A percentile compares a stretch with the other conserved stretches of the same genome.
These are phyloP conservation scores for Scalesia atractyloides DNA, from an alignment of 129 eudicot genomes.

Conservation along the genomic window DNA sequence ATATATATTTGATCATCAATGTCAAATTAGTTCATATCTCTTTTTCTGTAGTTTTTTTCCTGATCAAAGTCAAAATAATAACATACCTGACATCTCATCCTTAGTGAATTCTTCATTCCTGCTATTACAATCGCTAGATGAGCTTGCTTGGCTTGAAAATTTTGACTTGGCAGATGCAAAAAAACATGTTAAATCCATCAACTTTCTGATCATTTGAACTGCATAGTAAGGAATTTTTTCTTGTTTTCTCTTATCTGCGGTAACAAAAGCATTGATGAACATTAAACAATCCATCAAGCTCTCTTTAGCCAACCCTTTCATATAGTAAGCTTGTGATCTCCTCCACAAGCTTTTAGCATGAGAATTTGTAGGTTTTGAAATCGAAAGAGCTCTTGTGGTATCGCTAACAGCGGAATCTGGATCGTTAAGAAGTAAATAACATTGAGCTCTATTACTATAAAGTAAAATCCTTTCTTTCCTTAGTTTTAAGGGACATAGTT, in stretches of 20 bases:
- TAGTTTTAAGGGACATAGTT: constrained; percentile 60
- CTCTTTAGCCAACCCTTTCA: constrained; percentile 83
- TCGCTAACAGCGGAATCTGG: constrained; percentile 70
- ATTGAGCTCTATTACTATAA: constrained; percentile 82
- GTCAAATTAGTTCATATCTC: background rate
- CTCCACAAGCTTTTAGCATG: constrained; percentile 86
- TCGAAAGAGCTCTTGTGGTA: constrained; percentile 81
- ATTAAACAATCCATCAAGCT: constrained; percentile 92
- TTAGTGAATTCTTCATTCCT: constrained; percentile 22
- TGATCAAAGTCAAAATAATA: background rate
- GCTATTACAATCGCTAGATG: constrained; percentile 24
- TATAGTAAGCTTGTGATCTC: constrained; percentile 90
- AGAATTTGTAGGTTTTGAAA: constrained; percentile 63
- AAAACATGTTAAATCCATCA: constrained; percentile 74
- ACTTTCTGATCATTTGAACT: constrained; percentile 72
- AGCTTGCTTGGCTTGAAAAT: constrained; percentile 16
- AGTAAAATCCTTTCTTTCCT: constrained; percentile 71
- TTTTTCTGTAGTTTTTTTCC: background rate
- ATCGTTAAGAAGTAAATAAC: constrained; percentile 58
- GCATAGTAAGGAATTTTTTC: constrained; percentile 60
- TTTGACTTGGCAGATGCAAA: constrained; percentile 52
- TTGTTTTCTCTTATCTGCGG: constrained; percentile 20
- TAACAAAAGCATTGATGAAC: constrained; percentile 53
- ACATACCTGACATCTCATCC: constrained; percentile 47
- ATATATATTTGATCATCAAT: background rate